Evolutionary conservation across 108 stramenopile genomes (phyloP).

Genomic region (Epithemia pelagica): DNA sequence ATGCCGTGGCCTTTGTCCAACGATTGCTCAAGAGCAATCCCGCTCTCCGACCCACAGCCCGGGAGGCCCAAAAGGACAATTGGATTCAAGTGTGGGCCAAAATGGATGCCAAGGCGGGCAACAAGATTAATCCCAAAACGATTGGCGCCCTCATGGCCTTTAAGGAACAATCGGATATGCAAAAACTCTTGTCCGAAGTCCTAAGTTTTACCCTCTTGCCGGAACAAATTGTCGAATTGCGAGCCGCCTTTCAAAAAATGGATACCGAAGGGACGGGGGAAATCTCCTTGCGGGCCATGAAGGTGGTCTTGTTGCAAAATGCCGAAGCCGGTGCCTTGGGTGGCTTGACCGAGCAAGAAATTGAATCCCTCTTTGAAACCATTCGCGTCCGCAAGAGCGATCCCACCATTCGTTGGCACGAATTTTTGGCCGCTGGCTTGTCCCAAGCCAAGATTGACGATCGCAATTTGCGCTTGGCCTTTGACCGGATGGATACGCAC

Average conservation of each 20-base stretch:
- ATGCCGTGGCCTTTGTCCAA: constrained; percentile 63
- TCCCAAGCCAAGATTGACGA: constrained; percentile 74
- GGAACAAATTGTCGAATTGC: constrained; percentile 67
- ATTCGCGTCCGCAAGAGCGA: constrained; percentile 52
- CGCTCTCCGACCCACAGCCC: constrained; percentile 53
- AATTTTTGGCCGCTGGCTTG: constrained; percentile 83
- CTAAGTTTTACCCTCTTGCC: constrained; percentile 76
- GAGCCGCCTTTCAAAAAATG: constrained; percentile 71
- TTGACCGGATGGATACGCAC: constrained; percentile 73
- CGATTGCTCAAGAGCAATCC: constrained; percentile 55
- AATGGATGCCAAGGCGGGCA: constrained; percentile 13
- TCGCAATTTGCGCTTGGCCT: constrained; percentile 73
- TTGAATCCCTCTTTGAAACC: constrained; percentile 68
- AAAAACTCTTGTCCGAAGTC: constrained; percentile 72
- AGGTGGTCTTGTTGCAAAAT: constrained; percentile 52
- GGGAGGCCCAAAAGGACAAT: constrained; percentile 53
- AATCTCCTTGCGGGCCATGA: constrained; percentile 54
- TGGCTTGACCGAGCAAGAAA: constrained; percentile 64
- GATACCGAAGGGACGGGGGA: constrained; percentile 75
- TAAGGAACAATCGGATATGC: constrained; percentile 73
- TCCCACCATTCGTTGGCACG: constrained; percentile 77
- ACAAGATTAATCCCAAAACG: constrained; percentile 49
- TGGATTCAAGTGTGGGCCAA: constrained; percentile 55
- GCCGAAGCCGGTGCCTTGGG: constrained; percentile 57
- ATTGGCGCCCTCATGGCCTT: constrained; percentile 64